Conservation (phyloP, 2,329 filamentous ascomycete genomes). For the Sarocladium brachiariae region DNA sequence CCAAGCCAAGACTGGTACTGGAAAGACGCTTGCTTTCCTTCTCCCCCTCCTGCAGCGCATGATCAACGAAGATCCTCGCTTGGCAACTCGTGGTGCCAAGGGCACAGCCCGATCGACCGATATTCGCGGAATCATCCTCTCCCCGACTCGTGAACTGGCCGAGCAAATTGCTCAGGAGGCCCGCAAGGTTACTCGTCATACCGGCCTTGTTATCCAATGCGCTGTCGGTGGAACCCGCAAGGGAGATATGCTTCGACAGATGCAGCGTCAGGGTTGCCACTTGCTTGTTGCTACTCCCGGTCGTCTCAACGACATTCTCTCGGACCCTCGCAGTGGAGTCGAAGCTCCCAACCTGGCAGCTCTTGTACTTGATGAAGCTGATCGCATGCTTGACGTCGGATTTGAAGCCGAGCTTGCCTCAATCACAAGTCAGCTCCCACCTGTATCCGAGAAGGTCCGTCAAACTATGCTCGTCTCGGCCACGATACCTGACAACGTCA, state of each 20-base stretch:
- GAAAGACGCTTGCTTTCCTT: constrained; percentile 92
- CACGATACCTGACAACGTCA: constrained; percentile 79
- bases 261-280: constrained; percentile 73
- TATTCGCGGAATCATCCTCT: constrained; percentile 66
- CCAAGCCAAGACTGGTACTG: constrained; percentile 93
- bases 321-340: constrained; percentile 56
- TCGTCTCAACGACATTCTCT: constrained; percentile 73
- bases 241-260: constrained; percentile 55
- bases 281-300: constrained; percentile 87
- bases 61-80: constrained; percentile 53
- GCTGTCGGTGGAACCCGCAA: constrained; percentile 94
- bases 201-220: constrained; percentile 59
- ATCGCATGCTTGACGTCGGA: constrained; percentile 96
- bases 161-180: constrained; percentile 80
- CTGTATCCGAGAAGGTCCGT: constrained; percentile 54
- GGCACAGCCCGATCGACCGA: constrained; percentile 41
- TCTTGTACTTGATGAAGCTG: constrained; percentile 92
- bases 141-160: constrained; percentile 74
- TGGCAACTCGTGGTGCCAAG: constrained; percentile 40
- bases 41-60: constrained; percentile 79
- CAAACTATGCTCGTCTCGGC: constrained; percentile 96
- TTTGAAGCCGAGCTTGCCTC: constrained; percentile 60
- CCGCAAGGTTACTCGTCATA: constrained; percentile 54
- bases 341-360: constrained; percentile 78
- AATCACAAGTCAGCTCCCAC: constrained; percentile 58